These are phyloP conservation scores for Fusarium musae DNA, from an alignment of 2,329 filamentous ascomycete species.

Conservation along the genomic window DNA sequence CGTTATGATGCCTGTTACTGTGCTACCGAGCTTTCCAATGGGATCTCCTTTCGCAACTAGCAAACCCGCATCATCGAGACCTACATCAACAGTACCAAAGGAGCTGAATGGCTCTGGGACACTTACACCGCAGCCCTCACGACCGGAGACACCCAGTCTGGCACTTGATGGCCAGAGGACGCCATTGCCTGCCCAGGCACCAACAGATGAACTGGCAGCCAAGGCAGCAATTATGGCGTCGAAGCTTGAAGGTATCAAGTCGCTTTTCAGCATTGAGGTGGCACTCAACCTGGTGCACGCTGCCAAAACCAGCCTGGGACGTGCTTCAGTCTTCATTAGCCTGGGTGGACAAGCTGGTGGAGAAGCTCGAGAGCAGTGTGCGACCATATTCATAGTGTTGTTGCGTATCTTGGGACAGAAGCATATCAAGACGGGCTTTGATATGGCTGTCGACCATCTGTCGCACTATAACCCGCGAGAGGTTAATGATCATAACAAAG, in stretches of 20 bases:
- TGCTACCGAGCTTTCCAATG: constrained; percentile 76
- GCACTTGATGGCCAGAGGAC: constrained; percentile 54
- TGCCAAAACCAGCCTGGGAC: constrained; percentile 87
- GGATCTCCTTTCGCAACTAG: constrained; percentile 66
- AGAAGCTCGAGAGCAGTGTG: constrained; percentile 88
- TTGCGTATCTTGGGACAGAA: constrained; percentile 85
- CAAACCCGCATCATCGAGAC: constrained; percentile 48
- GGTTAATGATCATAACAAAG: constrained; percentile 74
- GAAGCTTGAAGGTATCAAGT: constrained; percentile 91
- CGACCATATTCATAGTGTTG: constrained; percentile 85
- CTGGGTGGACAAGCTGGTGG: constrained; percentile 83
- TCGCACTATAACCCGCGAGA: constrained; percentile 91
- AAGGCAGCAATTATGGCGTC: constrained; percentile 99
- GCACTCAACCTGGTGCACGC: constrained; percentile 88
- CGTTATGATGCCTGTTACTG: constrained; percentile 98
- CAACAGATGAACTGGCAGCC: constrained; percentile 90
- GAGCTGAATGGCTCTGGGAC: constrained; percentile 44
- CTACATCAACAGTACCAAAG: constrained; percentile 23
- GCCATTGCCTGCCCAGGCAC: constrained; percentile 70
- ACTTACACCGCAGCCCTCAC: constrained; percentile 54
- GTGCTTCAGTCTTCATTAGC: constrained; percentile 83
- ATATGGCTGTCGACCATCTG: constrained; percentile 90
- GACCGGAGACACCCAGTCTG: constrained; percentile 61
- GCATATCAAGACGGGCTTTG: constrained; percentile 93
- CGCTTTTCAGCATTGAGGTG: constrained; percentile 95